Evolutionary conservation across 1,284 basidiomycete species (phyloP).

Genomic region (Apiotrichum domesticum): DNA sequence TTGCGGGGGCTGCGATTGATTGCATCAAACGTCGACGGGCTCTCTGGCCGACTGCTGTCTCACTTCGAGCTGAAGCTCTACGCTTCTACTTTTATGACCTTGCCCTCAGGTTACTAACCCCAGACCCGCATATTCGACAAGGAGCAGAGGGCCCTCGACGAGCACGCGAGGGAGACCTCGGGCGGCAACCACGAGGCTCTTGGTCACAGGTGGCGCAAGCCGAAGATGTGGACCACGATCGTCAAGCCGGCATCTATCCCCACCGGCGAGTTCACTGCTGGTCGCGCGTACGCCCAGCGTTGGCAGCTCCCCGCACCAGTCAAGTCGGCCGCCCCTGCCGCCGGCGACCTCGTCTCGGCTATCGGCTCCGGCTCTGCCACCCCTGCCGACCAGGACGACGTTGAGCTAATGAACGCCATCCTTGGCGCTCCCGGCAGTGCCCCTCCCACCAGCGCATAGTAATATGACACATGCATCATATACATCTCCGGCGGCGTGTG

Average conservation of each 20-base stretch:
- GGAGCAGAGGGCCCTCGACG: conserved; percentile 24
- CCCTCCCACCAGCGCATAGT: neutral
- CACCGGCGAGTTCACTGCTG: conserved; percentile 30
- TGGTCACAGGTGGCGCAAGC: conserved; percentile 16
- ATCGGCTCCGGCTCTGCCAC: conserved; percentile 1
- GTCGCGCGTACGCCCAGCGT: conserved; percentile 29
- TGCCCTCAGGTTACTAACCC: neutral
- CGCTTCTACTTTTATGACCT: conserved; percentile 1
- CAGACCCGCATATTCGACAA: conserved; percentile 33
- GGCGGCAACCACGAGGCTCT: neutral
- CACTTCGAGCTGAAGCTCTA: no score
- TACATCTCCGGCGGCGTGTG: neutral
- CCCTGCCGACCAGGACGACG: conserved; percentile 21
- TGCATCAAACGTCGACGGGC: no score
- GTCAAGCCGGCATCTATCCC: conserved; percentile 16
- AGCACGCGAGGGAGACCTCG: neutral
- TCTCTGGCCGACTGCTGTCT: no score
- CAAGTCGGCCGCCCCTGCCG: neutral
- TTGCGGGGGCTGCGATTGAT: neutral
- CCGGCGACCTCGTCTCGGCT: conserved; percentile 17
- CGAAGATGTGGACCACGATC: conserved; percentile 27
- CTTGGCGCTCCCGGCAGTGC: conserved; percentile 1
- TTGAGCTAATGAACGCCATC: conserved; percentile 23
- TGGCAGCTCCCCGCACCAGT: conserved; percentile 34
- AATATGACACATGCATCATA: conserved; percentile 6